Evolutionary conservation across 192 early-diverging fungal species (phyloP), one percentile per base, ranked within the genome.

Genomic region (Paraglomus occultum): DNA sequence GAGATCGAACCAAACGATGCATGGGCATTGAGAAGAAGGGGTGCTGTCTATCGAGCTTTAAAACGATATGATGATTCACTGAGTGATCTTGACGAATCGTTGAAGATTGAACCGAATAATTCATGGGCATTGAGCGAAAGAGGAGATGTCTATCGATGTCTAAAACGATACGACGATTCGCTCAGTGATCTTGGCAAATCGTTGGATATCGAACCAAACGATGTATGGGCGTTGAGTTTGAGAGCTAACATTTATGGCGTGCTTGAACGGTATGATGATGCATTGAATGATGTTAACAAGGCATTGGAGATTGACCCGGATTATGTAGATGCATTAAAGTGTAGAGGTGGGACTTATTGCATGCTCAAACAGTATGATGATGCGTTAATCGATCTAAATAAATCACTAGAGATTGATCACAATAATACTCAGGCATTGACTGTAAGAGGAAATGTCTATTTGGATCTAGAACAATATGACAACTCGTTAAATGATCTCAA

Each of bases 271-370:
- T 57, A 57, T 7, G 38, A 57, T 10, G 6, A 57, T 17, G 1
- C 54, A 17, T 57, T 57, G 38, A 22, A 31, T 4, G 65, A 67
- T 52, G 44, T 67, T 43, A 53, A 67, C 8, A 52, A 53, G 18
- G 18, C 65, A 43, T 54, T 67, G 44, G 6, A 39, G 43, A 8
- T 42, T 6, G 14, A 14, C 51, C 65, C 65, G 5, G 17, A 12
- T 3, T 52, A 31, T 52, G 49, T 8, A 17, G 23, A 17, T 43
- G 23, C 50, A 18, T 42, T 67, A 22, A 22, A 46, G 17, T 39
- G 11, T 67, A 39, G 51, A 42, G 65, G 46, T 1, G 65, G n/a
- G 0, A 39, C 47, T 12, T 53, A 42, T 18, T 1, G 22, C 18
- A 51, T 42, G 22, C 15, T 67, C 5, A 42, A 42, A 9, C 15